A percentile compares a stretch with the other conserved stretches of the same genome.
Conservation (phyloP, 176 grass and related monocot genomes). For the Oryza longistaminata region DNA sequence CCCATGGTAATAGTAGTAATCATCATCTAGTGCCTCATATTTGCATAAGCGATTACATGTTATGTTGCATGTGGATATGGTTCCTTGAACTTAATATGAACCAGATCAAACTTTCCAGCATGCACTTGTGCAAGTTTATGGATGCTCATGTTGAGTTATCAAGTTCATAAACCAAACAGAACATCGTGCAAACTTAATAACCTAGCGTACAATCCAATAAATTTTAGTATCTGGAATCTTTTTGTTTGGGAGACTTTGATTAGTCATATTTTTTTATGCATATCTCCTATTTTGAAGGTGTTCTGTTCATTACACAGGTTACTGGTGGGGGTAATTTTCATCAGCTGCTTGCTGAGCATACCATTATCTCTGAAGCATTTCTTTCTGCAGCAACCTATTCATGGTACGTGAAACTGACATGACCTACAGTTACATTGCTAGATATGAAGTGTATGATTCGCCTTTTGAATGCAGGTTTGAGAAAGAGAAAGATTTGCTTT, state of each 20-base stretch:
- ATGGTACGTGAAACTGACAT: conserved; percentile 32
- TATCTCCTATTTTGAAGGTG: not conserved
- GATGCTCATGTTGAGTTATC: not conserved
- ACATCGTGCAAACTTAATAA: not conserved
- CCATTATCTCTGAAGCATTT: conserved; percentile 55
- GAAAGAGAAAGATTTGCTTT: too few species aligned
- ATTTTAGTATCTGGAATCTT: not conserved
- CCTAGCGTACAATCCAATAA: not conserved
- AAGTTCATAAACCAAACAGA: not conserved
- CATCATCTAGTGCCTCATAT: too few species aligned
- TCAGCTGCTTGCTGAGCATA: conserved; percentile 49
- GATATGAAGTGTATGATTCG: too few species aligned
- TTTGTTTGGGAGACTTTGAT: not conserved
- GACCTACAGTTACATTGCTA: too few species aligned
- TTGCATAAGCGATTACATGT: too few species aligned
- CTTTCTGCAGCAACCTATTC: conserved; percentile 52
- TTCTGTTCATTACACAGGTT: conserved; percentile 29
- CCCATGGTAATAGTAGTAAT: not conserved
- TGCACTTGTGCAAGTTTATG: not conserved
- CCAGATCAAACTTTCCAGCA: not conserved
- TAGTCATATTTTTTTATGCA: not conserved
- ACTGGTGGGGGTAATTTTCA: conserved; percentile 47
- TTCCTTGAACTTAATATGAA: not conserved
- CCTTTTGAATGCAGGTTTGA: too few species aligned
- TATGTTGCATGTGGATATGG: too few species aligned